Conservation (phyloP, 768 basidiomycete species). For the Cubamyces lactineus region DNA sequence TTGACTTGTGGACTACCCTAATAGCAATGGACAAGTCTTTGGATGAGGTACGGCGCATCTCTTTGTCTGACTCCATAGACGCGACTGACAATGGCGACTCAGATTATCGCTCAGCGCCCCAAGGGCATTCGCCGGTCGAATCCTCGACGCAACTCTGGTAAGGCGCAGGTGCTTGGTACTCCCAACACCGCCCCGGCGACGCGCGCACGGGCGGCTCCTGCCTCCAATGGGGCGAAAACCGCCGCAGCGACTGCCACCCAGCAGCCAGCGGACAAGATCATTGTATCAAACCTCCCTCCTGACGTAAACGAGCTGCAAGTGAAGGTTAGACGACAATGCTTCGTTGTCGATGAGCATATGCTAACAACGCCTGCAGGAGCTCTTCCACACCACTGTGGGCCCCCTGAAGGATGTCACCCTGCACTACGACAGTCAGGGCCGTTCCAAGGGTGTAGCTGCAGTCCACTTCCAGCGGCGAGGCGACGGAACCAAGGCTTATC, state of each 20-base stretch:
- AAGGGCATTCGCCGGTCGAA: slow-evolving; percentile 48
- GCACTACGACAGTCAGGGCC: slow-evolving; percentile 81
- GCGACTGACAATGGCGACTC: slow-evolving; percentile 26
- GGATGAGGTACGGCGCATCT: slow-evolving; percentile 62
- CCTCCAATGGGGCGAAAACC: slow-evolving; percentile 41
- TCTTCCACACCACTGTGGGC: slow-evolving; percentile 90
- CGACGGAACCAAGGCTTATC: slow-evolving; percentile 89
- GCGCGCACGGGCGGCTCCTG: slow-evolving; percentile 54
- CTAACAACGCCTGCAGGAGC: slow-evolving; percentile 60
- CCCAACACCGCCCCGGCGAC: slow-evolving; percentile 49
- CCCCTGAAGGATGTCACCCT: slow-evolving; percentile 83
- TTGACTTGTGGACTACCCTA: not conserved
- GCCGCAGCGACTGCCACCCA: slow-evolving; percentile 40
- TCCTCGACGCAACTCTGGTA: slow-evolving; percentile 48
- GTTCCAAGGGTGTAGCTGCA: slow-evolving; percentile 88
- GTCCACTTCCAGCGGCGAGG: slow-evolving; percentile 86
- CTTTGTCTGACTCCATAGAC: slow-evolving; percentile 25
- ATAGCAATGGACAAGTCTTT: slow-evolving; percentile 77
- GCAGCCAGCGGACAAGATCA: slow-evolving; percentile 81
- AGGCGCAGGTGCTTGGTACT: slow-evolving; percentile 64
- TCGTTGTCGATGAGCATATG: not conserved
- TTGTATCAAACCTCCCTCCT: slow-evolving; percentile 89
- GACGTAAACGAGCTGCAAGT: slow-evolving; percentile 95
- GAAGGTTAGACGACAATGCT: slow-evolving; percentile 60
- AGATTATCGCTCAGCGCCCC: slow-evolving; percentile 73